Evolutionary conservation across 306 rosid species (phyloP).

Genomic region (Castanea sativa): DNA sequence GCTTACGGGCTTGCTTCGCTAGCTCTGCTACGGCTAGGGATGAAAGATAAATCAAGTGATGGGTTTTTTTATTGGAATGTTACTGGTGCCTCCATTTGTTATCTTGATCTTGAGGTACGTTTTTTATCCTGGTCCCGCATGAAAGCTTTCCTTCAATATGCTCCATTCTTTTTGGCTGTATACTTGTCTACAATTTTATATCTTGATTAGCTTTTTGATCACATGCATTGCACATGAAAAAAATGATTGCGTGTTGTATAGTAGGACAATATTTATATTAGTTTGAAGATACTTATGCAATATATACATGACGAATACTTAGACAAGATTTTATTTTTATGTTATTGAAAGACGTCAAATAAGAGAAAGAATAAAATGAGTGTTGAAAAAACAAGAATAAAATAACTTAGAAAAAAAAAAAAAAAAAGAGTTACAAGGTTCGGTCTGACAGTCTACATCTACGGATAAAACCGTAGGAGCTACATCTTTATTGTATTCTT

Average conservation of each 20-base stretch:
- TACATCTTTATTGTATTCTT: no score
- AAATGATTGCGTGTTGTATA: background rate
- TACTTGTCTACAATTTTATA: background rate
- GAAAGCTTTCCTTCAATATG: background rate
- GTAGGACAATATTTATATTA: background rate
- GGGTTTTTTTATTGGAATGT: slow-evolving; percentile 87
- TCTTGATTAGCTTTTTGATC: background rate
- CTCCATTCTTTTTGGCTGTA: background rate
- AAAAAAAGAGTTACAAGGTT: no score
- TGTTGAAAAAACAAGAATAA: no score
- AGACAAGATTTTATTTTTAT: background rate
- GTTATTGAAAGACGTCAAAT: background rate
- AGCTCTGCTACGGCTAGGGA: slow-evolving; percentile 94
- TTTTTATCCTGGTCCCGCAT: background rate
- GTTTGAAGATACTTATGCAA: background rate
- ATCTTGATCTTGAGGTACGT: slow-evolving; percentile 80
- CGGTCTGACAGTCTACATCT: no score
- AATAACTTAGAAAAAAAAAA: background rate
- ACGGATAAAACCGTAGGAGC: no score
- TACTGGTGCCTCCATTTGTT: slow-evolving; percentile 88
- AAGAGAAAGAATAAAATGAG: no score
- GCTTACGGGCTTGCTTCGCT: slow-evolving; percentile 93
- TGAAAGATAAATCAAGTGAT: slow-evolving; percentile 83
- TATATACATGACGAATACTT: no score
- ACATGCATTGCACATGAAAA: background rate